Base-by-base conservation (phyloP, 345 rosid genomes). In the Populus ilicifolia region DNA sequence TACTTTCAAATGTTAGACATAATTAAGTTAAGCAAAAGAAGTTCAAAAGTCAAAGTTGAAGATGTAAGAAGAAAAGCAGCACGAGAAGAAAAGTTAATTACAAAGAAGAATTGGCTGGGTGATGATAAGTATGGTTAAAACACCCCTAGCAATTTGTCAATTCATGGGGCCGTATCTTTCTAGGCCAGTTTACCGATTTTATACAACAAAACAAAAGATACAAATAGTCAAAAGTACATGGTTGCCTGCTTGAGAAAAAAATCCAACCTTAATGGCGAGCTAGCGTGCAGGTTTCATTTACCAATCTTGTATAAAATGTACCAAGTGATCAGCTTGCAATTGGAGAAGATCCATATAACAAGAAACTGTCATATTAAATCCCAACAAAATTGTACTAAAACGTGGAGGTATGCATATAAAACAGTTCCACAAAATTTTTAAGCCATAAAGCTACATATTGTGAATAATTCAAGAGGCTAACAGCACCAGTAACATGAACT, bases 401-500 rank as follows among this genome's bases (percentile, higher is more conserved):
- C 43, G 69, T 8, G 8, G 27, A 30, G 48, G 44, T 41, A 63
- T n/a, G 75, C 7, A 30, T 59, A 46, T 23, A n/a, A 16, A 33
- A 29, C 23, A 61, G 27, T 69, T 8, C 29, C 41, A 41, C 13
- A 12, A 70, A 16, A 16, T 33, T 8, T 59, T 44, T 33, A 33
- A 70, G 75, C 9, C 41, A 63, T 12, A n/a, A 56, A 70, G 48
- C 48, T 33, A 61, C 56, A 72, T 64, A 59, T 18, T 18, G 54
- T 62, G 8, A 67, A 82, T 43, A 72, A 77, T 20, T 61, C 46
- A 83, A 38, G 67, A 77, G 59, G 76, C 38, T 21, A 61, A 35
- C 39, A 56, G 18, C 36, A 66, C 25, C 12, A 74, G 69, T 71
- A 50, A 69, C 44, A 70, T 13, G 66, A 77, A 80, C 87, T 90